These are phyloP conservation scores for Diaporthe aspalathi DNA, from an alignment of 2,329 filamentous ascomycete genomes.

Conservation along the genomic window DNA sequence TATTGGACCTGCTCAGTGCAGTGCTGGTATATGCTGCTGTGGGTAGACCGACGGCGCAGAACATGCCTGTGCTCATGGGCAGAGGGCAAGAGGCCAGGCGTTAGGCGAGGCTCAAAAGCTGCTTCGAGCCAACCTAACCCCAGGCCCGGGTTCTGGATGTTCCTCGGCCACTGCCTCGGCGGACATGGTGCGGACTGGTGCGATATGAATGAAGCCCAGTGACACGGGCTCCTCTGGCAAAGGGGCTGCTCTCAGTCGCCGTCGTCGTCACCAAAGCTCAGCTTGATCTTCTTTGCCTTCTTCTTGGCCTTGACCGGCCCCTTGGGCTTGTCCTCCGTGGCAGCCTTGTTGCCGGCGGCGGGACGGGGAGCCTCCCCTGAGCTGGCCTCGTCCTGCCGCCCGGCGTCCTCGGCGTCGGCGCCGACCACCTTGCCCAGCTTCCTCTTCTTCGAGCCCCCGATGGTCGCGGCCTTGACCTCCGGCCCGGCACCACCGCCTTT, in stretches of 20 bases:
- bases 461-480: constrained; percentile 47
- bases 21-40: not conserved
- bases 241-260: constrained; percentile 48
- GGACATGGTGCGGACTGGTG: not conserved
- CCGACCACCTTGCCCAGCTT: constrained; percentile 65
- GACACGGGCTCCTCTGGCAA: no score
- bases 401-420: constrained; percentile 49
- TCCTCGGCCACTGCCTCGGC: not conserved
- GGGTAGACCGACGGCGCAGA: not conserved
- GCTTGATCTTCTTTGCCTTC: constrained; percentile 72
- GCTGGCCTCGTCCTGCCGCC: constrained; percentile 13
- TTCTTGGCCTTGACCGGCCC: constrained; percentile 53
- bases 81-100: not conserved
- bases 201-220: no score
- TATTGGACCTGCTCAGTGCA: not conserved
- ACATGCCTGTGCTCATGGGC: not conserved
- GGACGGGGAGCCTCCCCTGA: not conserved
- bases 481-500: constrained; percentile 44
- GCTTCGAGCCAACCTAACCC: not conserved
- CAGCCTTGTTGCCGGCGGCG: not conserved
- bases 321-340: constrained; percentile 42
- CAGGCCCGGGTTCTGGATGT: not conserved
- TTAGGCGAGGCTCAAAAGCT: not conserved
- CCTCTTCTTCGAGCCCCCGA: constrained; percentile 64
- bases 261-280: constrained; percentile 74